Evolutionary conservation across 768 basidiomycete genomes (phyloP).

Genomic region (Pleurotus pulmonarius): DNA sequence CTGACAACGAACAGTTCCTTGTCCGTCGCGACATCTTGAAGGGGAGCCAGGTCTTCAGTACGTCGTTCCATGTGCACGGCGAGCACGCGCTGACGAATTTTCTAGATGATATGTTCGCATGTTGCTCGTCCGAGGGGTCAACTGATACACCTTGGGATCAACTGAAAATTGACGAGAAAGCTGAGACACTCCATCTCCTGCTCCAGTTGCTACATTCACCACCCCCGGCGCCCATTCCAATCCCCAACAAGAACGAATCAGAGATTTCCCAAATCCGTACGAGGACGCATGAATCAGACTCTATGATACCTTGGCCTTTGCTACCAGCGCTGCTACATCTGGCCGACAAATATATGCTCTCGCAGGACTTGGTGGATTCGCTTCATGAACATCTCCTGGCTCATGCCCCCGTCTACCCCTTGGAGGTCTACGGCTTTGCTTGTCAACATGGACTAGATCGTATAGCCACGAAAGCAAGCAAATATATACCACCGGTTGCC

Average conservation of each 20-base stretch:
- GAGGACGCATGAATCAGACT: conserved; percentile 34
- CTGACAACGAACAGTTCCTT: conserved; percentile 44
- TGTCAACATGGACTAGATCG: conserved; percentile 34
- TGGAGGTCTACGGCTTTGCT: conserved; percentile 64
- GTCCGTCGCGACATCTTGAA: conserved; percentile 47
- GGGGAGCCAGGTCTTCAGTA: conserved; percentile 64
- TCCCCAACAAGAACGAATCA: conserved; percentile 22
- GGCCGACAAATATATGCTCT: conserved; percentile 65
- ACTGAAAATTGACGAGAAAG: conserved; percentile 56
- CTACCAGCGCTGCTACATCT: conserved; percentile 53
- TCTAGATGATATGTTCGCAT: conserved; percentile 66
- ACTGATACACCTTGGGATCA: conserved; percentile 23
- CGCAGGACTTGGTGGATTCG: conserved; percentile 35
- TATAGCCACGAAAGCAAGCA: conserved; percentile 55
- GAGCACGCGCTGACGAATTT: conserved; percentile 10
- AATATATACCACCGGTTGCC: conserved; percentile 52
- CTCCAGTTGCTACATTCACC: conserved; percentile 56
- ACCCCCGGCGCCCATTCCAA: conserved; percentile 38
- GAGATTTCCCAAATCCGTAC: conserved; percentile 23
- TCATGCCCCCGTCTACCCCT: conserved; percentile 44
- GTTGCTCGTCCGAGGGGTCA: conserved; percentile 29
- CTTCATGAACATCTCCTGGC: conserved; percentile 51
- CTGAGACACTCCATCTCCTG: conserved; percentile 43
- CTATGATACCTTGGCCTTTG: conserved; percentile 63
- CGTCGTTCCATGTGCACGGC: conserved; percentile 19